Evolutionary conservation across 306 rosid species (phyloP), one percentile per base, ranked within the genome.

Genomic region (Quercus wislizeni): DNA sequence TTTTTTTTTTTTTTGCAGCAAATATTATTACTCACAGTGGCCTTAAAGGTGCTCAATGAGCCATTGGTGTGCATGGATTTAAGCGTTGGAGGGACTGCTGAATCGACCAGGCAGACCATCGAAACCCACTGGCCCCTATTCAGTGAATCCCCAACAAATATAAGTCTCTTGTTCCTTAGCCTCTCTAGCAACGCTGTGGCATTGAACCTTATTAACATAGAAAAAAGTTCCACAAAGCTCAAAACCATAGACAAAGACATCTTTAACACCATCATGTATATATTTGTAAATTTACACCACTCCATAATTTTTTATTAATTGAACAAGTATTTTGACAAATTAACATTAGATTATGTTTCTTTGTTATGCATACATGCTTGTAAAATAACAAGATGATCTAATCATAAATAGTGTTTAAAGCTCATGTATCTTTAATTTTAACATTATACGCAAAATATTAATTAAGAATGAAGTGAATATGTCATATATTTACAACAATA

Each of bases 81-180:
- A 81, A 85, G 80, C 5, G 73, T 20, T 30, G 84, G 57, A 19
- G 89, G 81, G 13, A 90, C 14, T 4, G 64, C 73, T 25, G 92
- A 86, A 21, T 90, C 91, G 8, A 91, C 75, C 63, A 94, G 90
- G 74, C 99, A 94, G 59, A 92, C 90, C 97, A 95, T 90, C 10
- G 99, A 95, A 80, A 91, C 91, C 99, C 99, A 95, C 85, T 92
- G 97, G 51, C 96, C 96, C 80, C 97, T 86, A 71, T 94, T 92
- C 71, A 94, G 85, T 18, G 98, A 94, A 82, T 94, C 98, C 31
- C 98, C 97, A 25, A 91, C 97, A 81, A 88, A 94, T 71, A 91
- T 81, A 74, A 94, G 89, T 84, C 97, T 88, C 87, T 90, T 92
- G 87, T 92, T 88, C 89, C 95, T 91, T 73, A 91, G 87, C 80